Base-by-base conservation (phyloP, 2,329 filamentous ascomycete genomes). In the Hypomyces rosellus region DNA sequence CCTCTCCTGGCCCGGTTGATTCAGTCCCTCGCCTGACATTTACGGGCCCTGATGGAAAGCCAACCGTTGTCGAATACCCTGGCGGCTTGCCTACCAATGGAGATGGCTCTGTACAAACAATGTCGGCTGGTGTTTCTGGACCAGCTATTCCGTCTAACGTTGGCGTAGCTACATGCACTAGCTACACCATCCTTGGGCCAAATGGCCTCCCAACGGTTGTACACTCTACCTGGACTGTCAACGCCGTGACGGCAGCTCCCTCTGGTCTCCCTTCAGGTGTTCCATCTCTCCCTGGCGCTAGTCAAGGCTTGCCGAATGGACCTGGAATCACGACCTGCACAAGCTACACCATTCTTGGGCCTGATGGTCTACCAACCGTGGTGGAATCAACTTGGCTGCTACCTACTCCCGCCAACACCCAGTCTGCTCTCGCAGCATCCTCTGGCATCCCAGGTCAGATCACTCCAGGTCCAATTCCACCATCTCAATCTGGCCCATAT, bases 121-220 rank as follows among this genome's bases (percentile, higher is more conserved):
- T 42, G 18, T 46, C 50, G 12, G 51, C 44, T 44, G 33, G 15
- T 11, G 44, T 16, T 14, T 13, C 37, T 46, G 37, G 12, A 8
- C 37, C 41, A 44, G 33, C 25, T 14, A 37, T 34, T 36, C 33
- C 36, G n/a, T n/a, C 16, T 34, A 50, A 46, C 2, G 34, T 37
- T 18, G 51, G 39, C 34, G 37, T 55, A 11, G 56, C 54, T 5
- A 52, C 51, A 7, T 54, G 53, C 33, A 59, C 57, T 13, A 57
- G 46, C 34, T 58, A 54, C 41, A 69, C 65, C 13, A 54, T 67
- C 40, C 56, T 61, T 37, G 67, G 67, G 3, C 36, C 61, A n/a
- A 58, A 69, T 52, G 66, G 65, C 5, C 52, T 59, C 36, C 61
- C 64, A 11, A 69, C 67, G 9, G 57, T 67, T 11, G 52, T 69